Evolutionary conservation across 805 yeast species (phyloP), one percentile per base, ranked within the genome.

Genomic region (Pichia insulana): DNA sequence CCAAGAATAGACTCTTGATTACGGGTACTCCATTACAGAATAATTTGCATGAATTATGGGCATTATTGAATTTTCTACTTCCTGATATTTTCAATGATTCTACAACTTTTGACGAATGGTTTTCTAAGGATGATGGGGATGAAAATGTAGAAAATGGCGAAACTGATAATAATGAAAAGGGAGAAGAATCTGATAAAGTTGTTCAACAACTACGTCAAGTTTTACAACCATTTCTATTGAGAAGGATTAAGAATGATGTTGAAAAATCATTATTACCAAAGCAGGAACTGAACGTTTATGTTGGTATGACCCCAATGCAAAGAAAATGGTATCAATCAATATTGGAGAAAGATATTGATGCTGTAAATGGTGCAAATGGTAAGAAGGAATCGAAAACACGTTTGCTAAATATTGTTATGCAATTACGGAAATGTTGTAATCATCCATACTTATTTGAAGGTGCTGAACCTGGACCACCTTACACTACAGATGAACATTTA

Each of bases 391-490:
- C 83, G 12, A 83, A 83, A 56, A 83, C 94, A 2, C 67, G 92
- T 54, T 66, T 83, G 45, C 63, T 83, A 37, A 83, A 83, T 57
- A 83, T 83, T 51, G 90, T 83, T 37, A 83, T 83, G 94, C 94
- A 83, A 58, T 67, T 83, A 54, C 72, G 92, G 57, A 83, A 83
- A 59, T 83, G 92, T 59, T 83, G 90, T 63, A 83, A 83, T 53
- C 94, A 83, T 63, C 94, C 94, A 12, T 83, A 83, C 56, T 62
- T 83, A 32, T 83, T 83, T 54, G 92, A 83, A 58, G 94, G 94
- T 35, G 92, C 90, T 1, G 94, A 83, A 55, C 92, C 92, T 1
- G 94, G 94, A 11, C 94, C 94, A 16, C 94, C 94, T 18, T 83
- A 68, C 53, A 83, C 92, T 8, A 83, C 90, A 0, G 94, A 83